Base-by-base conservation (phyloP, 768 basidiomycete genomes). In the Lyophyllum decastes region DNA sequence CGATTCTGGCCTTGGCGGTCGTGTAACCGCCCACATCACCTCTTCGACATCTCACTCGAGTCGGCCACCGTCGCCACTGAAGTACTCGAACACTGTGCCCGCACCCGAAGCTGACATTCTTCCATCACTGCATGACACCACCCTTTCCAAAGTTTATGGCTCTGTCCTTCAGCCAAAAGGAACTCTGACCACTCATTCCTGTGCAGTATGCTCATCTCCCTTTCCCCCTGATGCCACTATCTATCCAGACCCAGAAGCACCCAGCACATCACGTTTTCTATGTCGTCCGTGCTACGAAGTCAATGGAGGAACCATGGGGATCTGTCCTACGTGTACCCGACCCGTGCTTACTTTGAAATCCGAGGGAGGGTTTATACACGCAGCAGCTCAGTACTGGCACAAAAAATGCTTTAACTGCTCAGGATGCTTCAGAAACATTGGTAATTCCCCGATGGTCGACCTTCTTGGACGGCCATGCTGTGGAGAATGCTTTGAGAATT, bases 161-260 rank as follows among this genome's bases (percentile, higher is more conserved):
- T 92, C 92, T 0, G 82, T 94, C 22, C 75, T 94, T 17, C 92
- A 93, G 66, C 84, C 90, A 22, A 86, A 86, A 62, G 89, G 89
- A 65, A 81, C 87, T 6, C 78, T 93, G n/a, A 69, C 80, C 9
- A 81, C 85, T 25, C 87, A 88, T 64, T 82, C 83, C 2, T 94
- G 92, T 68, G 82, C 81, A 33, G 68, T 84, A 12, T 94, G 92
- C 67, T 73, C 76, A 16, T 70, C 78, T 0, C 74, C 78, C 10
- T 94, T 94, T 66, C 82, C 85, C 34, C 91, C 92, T 2, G 92
- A 94, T 68, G 84, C 89, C 21, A 94, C 92, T 27, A 91, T 94
- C 58, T 94, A 92, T 66, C 92, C 92, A 1, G 87, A 92, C 64
- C 88, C 88, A 38, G 69, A 69, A 52, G 63, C 67, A n/a, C 59